These are phyloP conservation scores for Capsicum baccatum DNA, from an alignment of 257 asterid genomes.

Conservation along the genomic window DNA sequence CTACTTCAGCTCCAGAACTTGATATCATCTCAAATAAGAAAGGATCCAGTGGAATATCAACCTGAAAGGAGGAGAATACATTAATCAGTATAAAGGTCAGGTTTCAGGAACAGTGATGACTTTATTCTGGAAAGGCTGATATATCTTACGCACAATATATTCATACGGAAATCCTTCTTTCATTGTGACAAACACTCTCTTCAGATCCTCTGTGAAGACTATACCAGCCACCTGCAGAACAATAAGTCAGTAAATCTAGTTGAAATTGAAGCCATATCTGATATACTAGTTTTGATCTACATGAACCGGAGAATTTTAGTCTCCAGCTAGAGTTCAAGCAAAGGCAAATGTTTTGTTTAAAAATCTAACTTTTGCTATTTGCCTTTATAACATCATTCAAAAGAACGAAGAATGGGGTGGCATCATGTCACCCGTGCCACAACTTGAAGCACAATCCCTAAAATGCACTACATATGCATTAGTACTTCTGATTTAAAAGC, in stretches of 20 bases:
- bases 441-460: conserved; percentile 16
- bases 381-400: background rate
- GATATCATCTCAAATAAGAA: conserved; percentile 90
- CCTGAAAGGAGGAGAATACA: conserved; percentile 54
- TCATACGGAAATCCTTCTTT: conserved; percentile 98
- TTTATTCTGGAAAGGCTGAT: conserved; percentile 27
- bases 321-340: background rate
- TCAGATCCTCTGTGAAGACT: conserved; percentile 96
- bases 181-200: conserved; percentile 89
- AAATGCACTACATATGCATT: background rate
- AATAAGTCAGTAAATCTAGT: background rate
- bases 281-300: conserved; percentile 21
- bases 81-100: conserved; percentile 35
- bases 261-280: background rate
- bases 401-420: background rate
- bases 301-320: background rate
- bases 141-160: conserved; percentile 69
- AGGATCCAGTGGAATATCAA: conserved; percentile 98
- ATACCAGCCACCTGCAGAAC: conserved; percentile 80
- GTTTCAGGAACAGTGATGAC: conserved; percentile 30
- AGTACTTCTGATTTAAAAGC: background rate
- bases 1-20: conserved; percentile 91
- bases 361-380: conserved; percentile 2
- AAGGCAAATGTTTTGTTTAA: background rate
- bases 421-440: conserved; percentile 10